Evolutionary conservation across 148 eudicot species (phyloP), one percentile per base, ranked within the genome.

Genomic region (Diospyros kaki): DNA sequence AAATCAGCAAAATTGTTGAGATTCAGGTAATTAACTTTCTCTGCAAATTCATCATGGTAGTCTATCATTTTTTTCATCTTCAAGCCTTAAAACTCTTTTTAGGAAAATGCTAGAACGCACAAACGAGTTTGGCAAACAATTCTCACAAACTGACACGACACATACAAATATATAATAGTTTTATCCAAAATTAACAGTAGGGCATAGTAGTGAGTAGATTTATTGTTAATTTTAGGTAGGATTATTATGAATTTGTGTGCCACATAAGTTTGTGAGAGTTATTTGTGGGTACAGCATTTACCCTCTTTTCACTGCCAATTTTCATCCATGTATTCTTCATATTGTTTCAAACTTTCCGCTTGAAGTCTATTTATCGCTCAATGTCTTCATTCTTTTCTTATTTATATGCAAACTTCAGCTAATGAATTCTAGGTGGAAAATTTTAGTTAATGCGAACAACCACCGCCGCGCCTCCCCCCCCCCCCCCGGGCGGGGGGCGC

Each of bases 1-100:
- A 79, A 62, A 79, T 79, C 74, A 41, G 69, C 42, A 79, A 74
- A 73, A 79, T 79, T 44, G 81, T 79, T 66, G 81, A 68, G 77
- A 74, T 79, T 54, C 81, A 79, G 81, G 81, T 79, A 79, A 54
- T 9, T 18, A 52, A 40, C 50, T 63, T 38, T 74, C 69, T 51
- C 48, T 48, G 60, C 14, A 50, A 64, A 39, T 7, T 63, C 59
- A 39, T 39, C 28, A 13, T 62, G 50, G 42, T 50, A 41, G 5
- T 28, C 14, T 28, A 10, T 62, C 51, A 9, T 14, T 73, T 44
- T 74, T 39, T 48, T 40, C 11, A 52, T 73, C 12, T 58, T 72
- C 14, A 5, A 58, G 40, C 52, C 46, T 41, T 44, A 8, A 44
- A 55, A 8, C 8, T 28, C n/a, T 64, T 58, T 28, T 28, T 28